A percentile compares a stretch with the other conserved stretches of the same genome.
Conservation (phyloP, 306 rosid species). For the Aeschynomene evenia region DNA sequence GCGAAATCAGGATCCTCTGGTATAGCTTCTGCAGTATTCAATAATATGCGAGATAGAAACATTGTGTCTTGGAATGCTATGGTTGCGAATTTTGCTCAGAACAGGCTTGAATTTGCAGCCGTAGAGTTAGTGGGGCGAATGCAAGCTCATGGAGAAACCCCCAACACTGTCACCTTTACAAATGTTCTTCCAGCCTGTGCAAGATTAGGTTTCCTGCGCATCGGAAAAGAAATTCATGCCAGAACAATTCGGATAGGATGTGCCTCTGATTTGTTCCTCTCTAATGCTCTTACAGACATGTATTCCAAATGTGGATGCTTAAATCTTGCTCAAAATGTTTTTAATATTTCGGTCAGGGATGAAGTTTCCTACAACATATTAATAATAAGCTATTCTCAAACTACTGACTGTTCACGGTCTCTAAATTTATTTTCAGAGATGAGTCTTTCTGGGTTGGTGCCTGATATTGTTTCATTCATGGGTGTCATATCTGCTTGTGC, state of each 20-base stretch:
- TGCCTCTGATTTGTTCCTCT: slow-evolving; percentile 59
- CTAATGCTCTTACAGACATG: slow-evolving; percentile 86
- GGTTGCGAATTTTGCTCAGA: slow-evolving; percentile 82
- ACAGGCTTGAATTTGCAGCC: slow-evolving; percentile 61
- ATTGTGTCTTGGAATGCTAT: slow-evolving; percentile 89
- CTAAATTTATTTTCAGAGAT: slow-evolving; percentile 67
- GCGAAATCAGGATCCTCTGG: slow-evolving; percentile 63
- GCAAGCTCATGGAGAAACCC: slow-evolving; percentile 65
- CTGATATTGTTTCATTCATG: slow-evolving; percentile 70
- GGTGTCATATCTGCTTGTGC: slow-evolving; percentile 86
- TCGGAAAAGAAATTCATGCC: slow-evolving; percentile 84
- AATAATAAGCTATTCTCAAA: slow-evolving; percentile 72
- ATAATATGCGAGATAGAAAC: slow-evolving; percentile 54
- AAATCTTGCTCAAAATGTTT: slow-evolving; percentile 65
- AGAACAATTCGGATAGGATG: slow-evolving; percentile 49
- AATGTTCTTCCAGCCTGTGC: slow-evolving; percentile 91
- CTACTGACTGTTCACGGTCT: slow-evolving; percentile 58
- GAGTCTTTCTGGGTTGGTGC: slow-evolving; percentile 53
- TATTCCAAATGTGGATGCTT: slow-evolving; percentile 69
- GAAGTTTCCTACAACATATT: slow-evolving; percentile 74
- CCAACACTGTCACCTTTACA: slow-evolving; percentile 72
- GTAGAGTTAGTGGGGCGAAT: slow-evolving; percentile 56
- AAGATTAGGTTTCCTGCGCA: slow-evolving; percentile 55
- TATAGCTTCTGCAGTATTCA: slow-evolving; percentile 57
- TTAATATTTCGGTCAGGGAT: slow-evolving; percentile 59